A percentile compares a stretch with the other conserved stretches of the same genome.
Evolutionary conservation across 1,284 basidiomycete species (phyloP).

Genomic region (Laetiporus sulphureus): DNA sequence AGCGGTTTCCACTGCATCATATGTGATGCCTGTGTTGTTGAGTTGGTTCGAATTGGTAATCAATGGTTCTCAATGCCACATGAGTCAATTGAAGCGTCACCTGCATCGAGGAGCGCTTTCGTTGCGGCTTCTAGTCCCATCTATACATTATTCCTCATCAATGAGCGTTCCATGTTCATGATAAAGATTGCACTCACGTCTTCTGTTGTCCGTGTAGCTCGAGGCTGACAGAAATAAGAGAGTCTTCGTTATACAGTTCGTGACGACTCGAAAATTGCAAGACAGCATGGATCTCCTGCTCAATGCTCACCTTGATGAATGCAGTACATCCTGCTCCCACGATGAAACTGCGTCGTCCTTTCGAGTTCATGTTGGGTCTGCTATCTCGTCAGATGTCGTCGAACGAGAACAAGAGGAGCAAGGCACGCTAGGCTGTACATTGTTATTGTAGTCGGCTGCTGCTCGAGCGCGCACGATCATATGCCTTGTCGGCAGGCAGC

Average conservation of each 20-base stretch:
- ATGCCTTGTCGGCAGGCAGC: too few relatives aligned
- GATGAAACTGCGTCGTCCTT: constrained; percentile 55
- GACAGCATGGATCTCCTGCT: neutral
- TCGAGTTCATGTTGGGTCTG: constrained; percentile 17
- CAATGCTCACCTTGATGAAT: constrained; percentile 61
- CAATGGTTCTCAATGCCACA: too few relatives aligned
- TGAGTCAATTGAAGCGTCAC: too few relatives aligned
- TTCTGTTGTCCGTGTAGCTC: constrained; percentile 56
- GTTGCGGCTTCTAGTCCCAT: constrained; percentile 81
- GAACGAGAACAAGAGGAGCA: too few relatives aligned
- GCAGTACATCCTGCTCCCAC: constrained; percentile 77
- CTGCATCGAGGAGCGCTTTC: constrained; percentile 82
- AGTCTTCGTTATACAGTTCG: too few relatives aligned
- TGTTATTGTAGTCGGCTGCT: too few relatives aligned
- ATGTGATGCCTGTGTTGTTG: constrained; percentile 55
- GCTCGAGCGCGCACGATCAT: too few relatives aligned
- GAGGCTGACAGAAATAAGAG: constrained; percentile 40
- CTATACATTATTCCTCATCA: constrained; percentile 24
- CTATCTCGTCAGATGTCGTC: too few relatives aligned
- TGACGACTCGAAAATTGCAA: neutral
- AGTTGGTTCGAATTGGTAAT: too few relatives aligned
- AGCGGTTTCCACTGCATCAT: constrained; percentile 72
- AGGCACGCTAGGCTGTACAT: too few relatives aligned
- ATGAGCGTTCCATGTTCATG: neutral
- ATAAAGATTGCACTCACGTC: constrained; percentile 40